phyloP scores from a whole-genome alignment of 148 eudicot species.

The Chenopodium berlandieri region DNA sequence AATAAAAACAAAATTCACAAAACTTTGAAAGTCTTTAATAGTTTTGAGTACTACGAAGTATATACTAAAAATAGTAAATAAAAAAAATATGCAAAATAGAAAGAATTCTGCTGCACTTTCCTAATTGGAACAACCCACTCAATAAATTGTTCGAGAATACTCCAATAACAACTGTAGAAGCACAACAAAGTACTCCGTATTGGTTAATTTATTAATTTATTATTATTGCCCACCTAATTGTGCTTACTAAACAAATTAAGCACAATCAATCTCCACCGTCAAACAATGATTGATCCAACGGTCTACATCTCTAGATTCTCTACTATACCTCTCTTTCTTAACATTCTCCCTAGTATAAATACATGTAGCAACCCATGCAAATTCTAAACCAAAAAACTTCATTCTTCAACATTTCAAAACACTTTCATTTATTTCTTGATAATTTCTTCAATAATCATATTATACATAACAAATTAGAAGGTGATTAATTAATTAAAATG shows the following conservation, averaged over 20 bases:
- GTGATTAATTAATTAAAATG: neutral
- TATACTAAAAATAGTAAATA: too few relatives aligned
- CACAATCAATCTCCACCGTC: constrained; percentile 19
- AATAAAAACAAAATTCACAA: too few relatives aligned
- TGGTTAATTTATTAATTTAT: neutral
- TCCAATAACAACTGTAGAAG: constrained; percentile 1
- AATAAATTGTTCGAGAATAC: neutral
- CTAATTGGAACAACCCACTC: neutral
- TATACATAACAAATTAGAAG: neutral
- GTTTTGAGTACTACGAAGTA: too few relatives aligned
- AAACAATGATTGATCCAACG: constrained; percentile 19
- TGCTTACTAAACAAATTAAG: neutral
- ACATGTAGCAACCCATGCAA: constrained; percentile 9
- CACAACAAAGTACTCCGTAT: neutral
- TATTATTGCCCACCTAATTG: neutral
- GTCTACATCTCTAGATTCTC: constrained; percentile 20
- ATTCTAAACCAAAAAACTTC: neutral
- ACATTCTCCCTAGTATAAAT: constrained; percentile 24
- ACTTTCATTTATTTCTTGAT: too few relatives aligned
- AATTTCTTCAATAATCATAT: neutral
- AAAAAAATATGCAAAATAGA: neutral
- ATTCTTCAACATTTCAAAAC: neutral
- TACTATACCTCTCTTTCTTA: neutral
- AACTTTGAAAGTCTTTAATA: too few relatives aligned
- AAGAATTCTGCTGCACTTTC: too few relatives aligned